phyloP scores from a whole-genome alignment of 2,329 filamentous ascomycete species.

The Phyllosticta citrichinensis region DNA sequence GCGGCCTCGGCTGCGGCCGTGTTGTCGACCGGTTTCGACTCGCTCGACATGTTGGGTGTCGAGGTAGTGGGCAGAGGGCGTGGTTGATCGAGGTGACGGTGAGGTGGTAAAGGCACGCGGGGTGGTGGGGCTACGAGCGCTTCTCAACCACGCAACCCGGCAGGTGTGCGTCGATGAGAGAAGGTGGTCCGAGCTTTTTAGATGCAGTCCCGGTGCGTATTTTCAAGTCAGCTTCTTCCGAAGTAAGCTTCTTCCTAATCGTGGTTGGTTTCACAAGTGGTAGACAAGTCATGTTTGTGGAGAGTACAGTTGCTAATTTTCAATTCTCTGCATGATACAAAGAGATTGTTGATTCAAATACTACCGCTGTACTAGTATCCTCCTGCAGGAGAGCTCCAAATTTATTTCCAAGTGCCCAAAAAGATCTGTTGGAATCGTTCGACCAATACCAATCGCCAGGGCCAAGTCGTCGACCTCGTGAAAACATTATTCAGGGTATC shows the following conservation, averaged over 20 bases:
- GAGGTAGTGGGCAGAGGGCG: not conserved
- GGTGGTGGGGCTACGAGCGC: conserved; percentile 4
- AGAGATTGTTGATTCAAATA: too few species aligned
- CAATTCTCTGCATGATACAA: too few species aligned
- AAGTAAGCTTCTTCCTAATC: too few species aligned
- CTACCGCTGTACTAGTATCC: not conserved
- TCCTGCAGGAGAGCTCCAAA: not conserved
- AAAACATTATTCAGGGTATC: not conserved
- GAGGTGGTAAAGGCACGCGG: conserved; percentile 1
- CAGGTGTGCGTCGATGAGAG: not conserved
- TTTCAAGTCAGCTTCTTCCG: too few species aligned
- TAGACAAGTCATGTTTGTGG: too few species aligned
- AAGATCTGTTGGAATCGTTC: not conserved
- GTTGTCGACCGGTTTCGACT: conserved; percentile 53
- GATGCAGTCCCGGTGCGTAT: not conserved
- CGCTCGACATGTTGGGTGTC: conserved; percentile 17
- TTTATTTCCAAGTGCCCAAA: not conserved
- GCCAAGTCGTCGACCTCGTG: not conserved
- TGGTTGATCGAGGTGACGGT: not conserved
- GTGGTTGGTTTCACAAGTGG: too few species aligned
- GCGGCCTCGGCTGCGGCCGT: conserved; percentile 38
- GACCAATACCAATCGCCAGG: not conserved
- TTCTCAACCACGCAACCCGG: not conserved
- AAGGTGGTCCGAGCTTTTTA: not conserved
- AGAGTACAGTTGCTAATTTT: too few species aligned